Evolutionary conservation across 352 stramenopile species (phyloP).

Genomic region (Globisporangium apiculatum): DNA sequence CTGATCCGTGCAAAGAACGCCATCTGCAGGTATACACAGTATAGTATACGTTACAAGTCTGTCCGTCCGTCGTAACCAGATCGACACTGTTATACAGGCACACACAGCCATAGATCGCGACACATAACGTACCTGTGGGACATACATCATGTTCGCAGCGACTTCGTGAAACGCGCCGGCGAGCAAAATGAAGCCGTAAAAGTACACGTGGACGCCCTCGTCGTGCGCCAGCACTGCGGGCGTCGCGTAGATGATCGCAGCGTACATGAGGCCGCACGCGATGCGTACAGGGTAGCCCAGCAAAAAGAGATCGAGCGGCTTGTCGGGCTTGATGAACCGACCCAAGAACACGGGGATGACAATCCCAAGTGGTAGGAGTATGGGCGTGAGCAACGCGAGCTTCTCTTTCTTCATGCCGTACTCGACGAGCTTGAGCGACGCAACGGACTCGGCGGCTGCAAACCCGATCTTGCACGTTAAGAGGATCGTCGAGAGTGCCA

Average conservation of each 20-base stretch:
- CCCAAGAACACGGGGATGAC: conserved; percentile 81
- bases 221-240: conserved; percentile 70
- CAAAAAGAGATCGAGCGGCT: conserved; percentile 73
- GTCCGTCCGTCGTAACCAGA: not conserved
- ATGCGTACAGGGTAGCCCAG: conserved; percentile 84
- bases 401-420: conserved; percentile 92
- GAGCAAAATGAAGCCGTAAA: conserved; percentile 71
- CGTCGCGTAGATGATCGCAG: conserved; percentile 73
- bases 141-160: conserved; percentile 89
- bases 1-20: conserved; percentile 97
- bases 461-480: conserved; percentile 92
- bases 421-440: conserved; percentile 90
- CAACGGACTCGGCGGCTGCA: conserved; percentile 85
- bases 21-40: conserved; percentile 77
- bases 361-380: conserved; percentile 86
- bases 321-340: conserved; percentile 56
- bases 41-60: too few species aligned
- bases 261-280: conserved; percentile 76
- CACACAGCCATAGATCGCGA: too few species aligned
- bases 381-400: conserved; percentile 77
- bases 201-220: conserved; percentile 67
- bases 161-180: conserved; percentile 76
- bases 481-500: conserved; percentile 82
- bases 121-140: conserved; percentile 46
- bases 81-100: not conserved